Conservation (phyloP, 352 stramenopile genomes). For the Phytophthora macrochlamydospora region DNA sequence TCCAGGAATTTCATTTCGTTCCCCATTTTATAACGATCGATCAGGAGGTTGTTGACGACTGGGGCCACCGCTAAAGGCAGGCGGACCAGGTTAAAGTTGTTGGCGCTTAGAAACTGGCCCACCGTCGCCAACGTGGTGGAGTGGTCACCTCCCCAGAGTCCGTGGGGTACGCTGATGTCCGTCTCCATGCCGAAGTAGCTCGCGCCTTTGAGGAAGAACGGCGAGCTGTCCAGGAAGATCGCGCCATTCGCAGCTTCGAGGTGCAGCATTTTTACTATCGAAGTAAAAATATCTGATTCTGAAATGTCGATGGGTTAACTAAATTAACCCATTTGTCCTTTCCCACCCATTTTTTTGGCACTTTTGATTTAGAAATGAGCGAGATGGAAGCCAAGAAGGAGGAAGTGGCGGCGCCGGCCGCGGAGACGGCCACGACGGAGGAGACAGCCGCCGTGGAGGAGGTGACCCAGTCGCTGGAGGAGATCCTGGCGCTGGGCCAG, state of each 20-base stretch:
- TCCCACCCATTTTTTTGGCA: constrained; percentile 7
- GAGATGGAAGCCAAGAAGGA: constrained; percentile 31
- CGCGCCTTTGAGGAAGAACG: constrained; percentile 59
- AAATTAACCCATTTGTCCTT: neutral
- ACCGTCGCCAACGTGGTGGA: constrained; percentile 54
- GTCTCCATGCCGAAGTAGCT: constrained; percentile 74
- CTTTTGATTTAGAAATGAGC: constrained; percentile 21
- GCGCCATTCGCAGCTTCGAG: constrained; percentile 39
- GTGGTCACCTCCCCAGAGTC: constrained; percentile 57
- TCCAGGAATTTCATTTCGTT: constrained; percentile 45
- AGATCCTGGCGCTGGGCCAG: constrained; percentile 83
- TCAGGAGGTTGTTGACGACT: constrained; percentile 34
- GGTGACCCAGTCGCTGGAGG: constrained; percentile 80
- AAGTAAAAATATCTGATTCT: neutral
- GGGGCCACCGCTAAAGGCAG: constrained; percentile 55
- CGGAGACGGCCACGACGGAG: constrained; percentile 11
- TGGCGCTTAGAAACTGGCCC: constrained; percentile 33
- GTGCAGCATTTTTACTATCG: constrained; percentile 8
- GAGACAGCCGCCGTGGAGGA: constrained; percentile 51
- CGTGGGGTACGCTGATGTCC: constrained; percentile 61
- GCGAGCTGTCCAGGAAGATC: constrained; percentile 38
- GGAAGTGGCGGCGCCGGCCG: constrained; percentile 8
- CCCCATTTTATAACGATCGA: constrained; percentile 48
- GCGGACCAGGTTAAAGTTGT: constrained; percentile 62
- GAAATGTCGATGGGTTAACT: neutral